Base-by-base conservation (phyloP, 805 yeast species). In the Metschnikowia lunata region DNA sequence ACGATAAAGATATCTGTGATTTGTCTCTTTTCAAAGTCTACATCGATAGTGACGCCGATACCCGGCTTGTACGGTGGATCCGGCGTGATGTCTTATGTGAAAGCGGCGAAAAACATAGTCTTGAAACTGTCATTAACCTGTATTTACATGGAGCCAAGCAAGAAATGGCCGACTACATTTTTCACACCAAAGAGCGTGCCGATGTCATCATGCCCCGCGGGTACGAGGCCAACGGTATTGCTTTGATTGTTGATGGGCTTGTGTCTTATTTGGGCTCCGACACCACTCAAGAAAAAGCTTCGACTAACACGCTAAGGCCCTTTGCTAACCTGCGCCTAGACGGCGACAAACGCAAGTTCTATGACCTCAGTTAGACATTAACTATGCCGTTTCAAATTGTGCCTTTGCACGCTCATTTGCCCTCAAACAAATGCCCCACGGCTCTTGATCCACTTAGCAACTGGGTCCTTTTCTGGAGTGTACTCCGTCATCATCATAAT, bases 21-120 rank as follows among this genome's bases (percentile, higher is more conserved):
- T 48, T 75, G 56, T 82, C 90, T 0, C 71, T 79, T 1, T 69
- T 89, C 51, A 83, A 80, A 57, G 79, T 90, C 2, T 90, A 83
- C 54, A 72, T 90, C 12, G 93, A 87, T 52, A 77, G 88, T 49
- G 97, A 90, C 62, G 80, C 91, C 1, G 98, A 90, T 61, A 80
- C 85, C 6, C 67, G 97, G 43, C 67, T 90, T 34, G 82, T 88
- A n/a, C 76, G 95, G 51, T 80, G 93, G 85, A 83, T 87, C 37
- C 67, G 71, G 43, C 56, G 74, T 36, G 75, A 71, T 46, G 72
- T 69, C 30, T 29, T 37, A 28, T 13, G 27, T 13, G 14, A 36
- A 6, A 34, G 23, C 4, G 39, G 30, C 15, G 23, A 11, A 7
- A 30, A 42, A 7, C 42, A 45, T 8, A 40, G 49, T n/a, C 53